Base-by-base conservation (phyloP, 2,329 filamentous ascomycete genomes). In the Ceratocystis lukuohia region DNA sequence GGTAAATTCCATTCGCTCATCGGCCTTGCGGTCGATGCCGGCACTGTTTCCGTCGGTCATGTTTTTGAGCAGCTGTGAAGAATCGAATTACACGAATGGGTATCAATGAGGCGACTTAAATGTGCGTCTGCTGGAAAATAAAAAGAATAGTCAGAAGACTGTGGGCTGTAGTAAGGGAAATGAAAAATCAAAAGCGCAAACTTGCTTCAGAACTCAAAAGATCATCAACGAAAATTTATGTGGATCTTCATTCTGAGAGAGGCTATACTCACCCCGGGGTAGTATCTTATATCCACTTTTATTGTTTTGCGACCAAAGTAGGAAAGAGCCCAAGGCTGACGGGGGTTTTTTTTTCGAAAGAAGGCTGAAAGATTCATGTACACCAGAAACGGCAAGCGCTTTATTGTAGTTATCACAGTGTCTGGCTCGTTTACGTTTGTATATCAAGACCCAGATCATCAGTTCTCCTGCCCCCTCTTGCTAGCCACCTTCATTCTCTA, bases 1-100 rank as follows among this genome's bases (percentile, higher is more conserved):
- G 70, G 88, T 88, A 77, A 99, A 97, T 80, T 97, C 93, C 87
- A 97, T 96, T 77, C 90, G 87, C 82, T 96, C 92, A 77, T 97
- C 94, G 70, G 87, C 86, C 79, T 92, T 92, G 79, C 90, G 88
- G 78, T 99, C 93, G 75, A 97, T 86, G 69, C 82, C 83, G 70
- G 79, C 79, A 63, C 72, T 69, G 28, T 66, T 70, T 68, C 68
- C 86, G 77, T 97, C 93, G 70, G 92, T 91, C 94, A 97, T 99
- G 3, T 41, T 41, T 41, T 15, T 41, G 12, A 41, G 37, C 37
- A 41, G 12, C 37, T 15, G 37, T 12, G 37, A 12, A 41, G 3
- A 15, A 41, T 41, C 12, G 3, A 15, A 41, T 41, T 12, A 15
- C 37, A 41, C 37, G 8, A 41, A 15, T 41, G 12, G 37, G 10